Percentiles rank a stretch among this genome's conserved stretches.
Evolutionary conservation across 2,329 filamentous ascomycete species (phyloP).

Genomic region (Dichotomopilus funicola): DNA sequence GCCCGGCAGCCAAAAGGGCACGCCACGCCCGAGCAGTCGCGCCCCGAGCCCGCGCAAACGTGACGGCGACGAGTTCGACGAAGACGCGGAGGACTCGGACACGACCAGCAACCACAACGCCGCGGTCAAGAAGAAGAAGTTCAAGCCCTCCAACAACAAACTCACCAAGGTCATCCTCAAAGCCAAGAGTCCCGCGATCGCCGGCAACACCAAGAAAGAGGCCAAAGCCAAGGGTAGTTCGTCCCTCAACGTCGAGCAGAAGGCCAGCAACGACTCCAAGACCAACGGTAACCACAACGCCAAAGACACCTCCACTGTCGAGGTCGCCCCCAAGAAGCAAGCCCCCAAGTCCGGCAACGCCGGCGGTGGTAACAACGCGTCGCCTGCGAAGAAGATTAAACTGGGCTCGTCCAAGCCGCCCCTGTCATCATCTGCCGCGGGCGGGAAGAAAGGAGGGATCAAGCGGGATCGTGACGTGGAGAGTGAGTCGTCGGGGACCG

Average conservation of each 20-base stretch:
- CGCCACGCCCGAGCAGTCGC: slow-evolving; percentile 49
- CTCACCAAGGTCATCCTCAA: slow-evolving; percentile 53
- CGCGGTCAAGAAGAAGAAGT: slow-evolving; percentile 49
- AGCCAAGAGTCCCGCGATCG: slow-evolving; percentile 34
- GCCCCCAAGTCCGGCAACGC: slow-evolving; percentile 23
- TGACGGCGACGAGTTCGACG: slow-evolving; percentile 48
- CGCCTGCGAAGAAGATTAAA: slow-evolving; percentile 42
- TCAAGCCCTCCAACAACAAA: slow-evolving; percentile 38
- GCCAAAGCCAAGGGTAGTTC: slow-evolving; percentile 45
- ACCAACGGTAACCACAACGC: slow-evolving; percentile 25
- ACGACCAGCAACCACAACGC: slow-evolving; percentile 29
- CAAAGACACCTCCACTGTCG: slow-evolving; percentile 31
- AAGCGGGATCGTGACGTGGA: slow-evolving; percentile 44
- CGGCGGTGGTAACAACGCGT: slow-evolving; percentile 30
- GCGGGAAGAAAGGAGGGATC: slow-evolving; percentile 36
- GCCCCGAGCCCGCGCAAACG: slow-evolving; percentile 52
- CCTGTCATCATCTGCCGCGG: slow-evolving; percentile 41
- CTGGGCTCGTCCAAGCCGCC: slow-evolving; percentile 38
- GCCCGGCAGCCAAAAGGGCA: slow-evolving; percentile 57
- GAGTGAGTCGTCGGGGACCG: slow-evolving; percentile 50
- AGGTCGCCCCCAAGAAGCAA: slow-evolving; percentile 39
- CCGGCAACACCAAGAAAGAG: slow-evolving; percentile 42
- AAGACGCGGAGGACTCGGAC: slow-evolving; percentile 47
- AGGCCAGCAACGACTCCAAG: slow-evolving; percentile 23
- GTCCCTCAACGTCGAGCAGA: slow-evolving; percentile 44